phyloP scores from a whole-genome alignment of 1,139 yeast genomes.

The Komagataea norvegica region DNA sequence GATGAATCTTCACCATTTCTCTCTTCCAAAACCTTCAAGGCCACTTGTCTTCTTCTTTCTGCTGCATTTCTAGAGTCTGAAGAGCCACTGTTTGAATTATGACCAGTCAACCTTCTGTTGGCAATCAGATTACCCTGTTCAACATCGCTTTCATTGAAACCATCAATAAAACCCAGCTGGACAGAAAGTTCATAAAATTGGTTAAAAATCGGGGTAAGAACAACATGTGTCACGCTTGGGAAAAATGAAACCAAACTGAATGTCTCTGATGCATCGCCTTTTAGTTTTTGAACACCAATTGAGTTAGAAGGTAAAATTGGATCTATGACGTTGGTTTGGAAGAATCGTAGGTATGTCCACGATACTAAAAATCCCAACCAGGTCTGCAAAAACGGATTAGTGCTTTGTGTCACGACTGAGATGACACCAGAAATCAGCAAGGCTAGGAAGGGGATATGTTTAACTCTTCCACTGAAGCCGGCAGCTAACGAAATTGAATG shows the following conservation, averaged over 20 bases:
- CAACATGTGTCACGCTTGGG: conserved; percentile 56
- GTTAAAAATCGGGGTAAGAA: conserved; percentile 51
- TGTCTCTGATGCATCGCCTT: conserved; percentile 89
- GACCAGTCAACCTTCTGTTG: conserved; percentile 45
- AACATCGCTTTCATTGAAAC: conserved; percentile 66
- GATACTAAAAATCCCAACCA: conserved; percentile 63
- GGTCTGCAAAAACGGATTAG: conserved; percentile 61
- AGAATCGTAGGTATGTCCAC: conserved; percentile 75
- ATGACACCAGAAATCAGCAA: conserved; percentile 42
- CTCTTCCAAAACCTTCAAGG: conserved; percentile 77
- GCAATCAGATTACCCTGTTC: conserved; percentile 74
- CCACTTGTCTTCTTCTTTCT: conserved; percentile 83
- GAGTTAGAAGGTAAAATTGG: conserved; percentile 26
- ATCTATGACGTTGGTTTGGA: conserved; percentile 46
- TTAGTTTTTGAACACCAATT: conserved; percentile 34
- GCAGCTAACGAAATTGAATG: conserved; percentile 69
- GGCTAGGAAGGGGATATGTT: conserved; percentile 66
- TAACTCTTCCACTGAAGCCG: conserved; percentile 64
- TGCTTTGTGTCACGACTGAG: conserved; percentile 39
- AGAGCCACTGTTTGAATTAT: conserved; percentile 20
- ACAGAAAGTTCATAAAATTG: conserved; percentile 50
- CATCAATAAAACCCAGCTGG: conserved; percentile 51
- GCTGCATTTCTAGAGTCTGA: conserved; percentile 54
- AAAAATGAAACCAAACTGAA: conserved; percentile 80
- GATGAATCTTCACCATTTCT: conserved; percentile 39